phyloP scores from a whole-genome alignment of 2,329 filamentous ascomycete genomes.

The Hawksworthiomyces lignivorus region DNA sequence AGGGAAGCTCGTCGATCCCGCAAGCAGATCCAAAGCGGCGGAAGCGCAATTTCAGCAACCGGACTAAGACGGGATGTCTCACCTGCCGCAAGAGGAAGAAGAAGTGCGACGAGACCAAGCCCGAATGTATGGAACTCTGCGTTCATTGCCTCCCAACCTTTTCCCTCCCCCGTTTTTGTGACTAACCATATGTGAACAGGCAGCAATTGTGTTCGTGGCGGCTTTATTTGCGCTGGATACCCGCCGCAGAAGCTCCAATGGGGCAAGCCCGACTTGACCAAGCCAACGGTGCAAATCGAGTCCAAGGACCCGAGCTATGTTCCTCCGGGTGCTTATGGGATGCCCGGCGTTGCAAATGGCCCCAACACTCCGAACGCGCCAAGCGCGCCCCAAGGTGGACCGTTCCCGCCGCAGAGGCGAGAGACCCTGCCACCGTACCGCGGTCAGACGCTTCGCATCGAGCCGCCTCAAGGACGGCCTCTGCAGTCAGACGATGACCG shows the following conservation, averaged over 20 bases:
- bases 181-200: conserved; percentile 38
- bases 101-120: conserved; percentile 94
- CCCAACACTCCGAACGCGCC: no score
- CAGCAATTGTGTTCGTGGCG: conserved; percentile 83
- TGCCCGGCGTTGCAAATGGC: conserved; percentile 29
- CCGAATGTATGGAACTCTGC: conserved; percentile 61
- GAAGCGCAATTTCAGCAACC: conserved; percentile 82
- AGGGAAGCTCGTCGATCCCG: conserved; percentile 34
- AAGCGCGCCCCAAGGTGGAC: neutral
- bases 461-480: conserved; percentile 52
- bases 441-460: conserved; percentile 53
- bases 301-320: conserved; percentile 68
- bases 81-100: conserved; percentile 91
- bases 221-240: conserved; percentile 88
- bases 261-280: conserved; percentile 66
- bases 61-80: conserved; percentile 91
- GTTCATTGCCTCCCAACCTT: conserved; percentile 2
- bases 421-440: conserved; percentile 54
- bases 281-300: conserved; percentile 66
- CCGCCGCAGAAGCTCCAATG: conserved; percentile 69
- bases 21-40: conserved; percentile 60
- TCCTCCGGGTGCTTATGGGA: conserved; percentile 54
- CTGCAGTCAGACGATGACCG: conserved; percentile 51
- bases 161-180: conserved; percentile 4
- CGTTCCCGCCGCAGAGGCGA: conserved; percentile 33